Evolutionary conservation across 2,329 filamentous ascomycete species (phyloP).

Genomic region (Calonectria henricotiae): DNA sequence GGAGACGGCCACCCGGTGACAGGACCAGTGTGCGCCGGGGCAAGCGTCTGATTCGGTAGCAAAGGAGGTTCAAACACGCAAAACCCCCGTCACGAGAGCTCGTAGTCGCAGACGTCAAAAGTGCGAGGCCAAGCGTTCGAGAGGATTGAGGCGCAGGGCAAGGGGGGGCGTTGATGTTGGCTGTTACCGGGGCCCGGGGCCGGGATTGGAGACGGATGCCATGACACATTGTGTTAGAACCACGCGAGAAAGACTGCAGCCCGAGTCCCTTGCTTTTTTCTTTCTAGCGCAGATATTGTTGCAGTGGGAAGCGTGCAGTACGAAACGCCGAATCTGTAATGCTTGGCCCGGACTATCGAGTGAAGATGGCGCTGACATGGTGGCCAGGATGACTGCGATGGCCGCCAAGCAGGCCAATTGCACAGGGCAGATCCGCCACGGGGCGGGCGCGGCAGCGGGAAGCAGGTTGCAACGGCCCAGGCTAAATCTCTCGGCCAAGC

Average conservation of each 20-base stretch:
- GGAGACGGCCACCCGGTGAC: conserved; percentile 4
- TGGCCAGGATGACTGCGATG: background rate
- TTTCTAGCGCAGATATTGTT: background rate
- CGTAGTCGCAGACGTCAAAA: conserved; percentile 9
- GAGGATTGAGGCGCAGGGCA: conserved; percentile 22
- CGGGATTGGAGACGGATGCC: conserved; percentile 13
- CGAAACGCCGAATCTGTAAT: conserved; percentile 19
- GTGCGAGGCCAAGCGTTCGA: conserved; percentile 1
- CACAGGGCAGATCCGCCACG: conserved; percentile 42
- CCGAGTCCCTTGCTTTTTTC: background rate
- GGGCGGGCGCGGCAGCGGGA: conserved; percentile 31
- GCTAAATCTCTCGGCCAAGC: conserved; percentile 3
- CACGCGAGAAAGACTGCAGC: conserved; percentile 24
- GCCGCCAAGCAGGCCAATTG: conserved; percentile 41
- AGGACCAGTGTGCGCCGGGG: conserved; percentile 43
- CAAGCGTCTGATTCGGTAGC: conserved; percentile 45
- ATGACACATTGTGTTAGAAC: conserved; percentile 35
- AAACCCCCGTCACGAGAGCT: conserved; percentile 32
- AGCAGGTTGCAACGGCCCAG: background rate
- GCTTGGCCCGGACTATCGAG: conserved; percentile 28
- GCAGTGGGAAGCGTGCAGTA: background rate
- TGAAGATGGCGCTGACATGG: conserved; percentile 18
- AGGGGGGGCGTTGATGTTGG: conserved; percentile 1
- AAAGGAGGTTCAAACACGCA: background rate
- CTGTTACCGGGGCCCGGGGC: background rate